phyloP scores from a whole-genome alignment of 1,284 basidiomycete genomes.

The Apiotrichum sp. region DNA sequence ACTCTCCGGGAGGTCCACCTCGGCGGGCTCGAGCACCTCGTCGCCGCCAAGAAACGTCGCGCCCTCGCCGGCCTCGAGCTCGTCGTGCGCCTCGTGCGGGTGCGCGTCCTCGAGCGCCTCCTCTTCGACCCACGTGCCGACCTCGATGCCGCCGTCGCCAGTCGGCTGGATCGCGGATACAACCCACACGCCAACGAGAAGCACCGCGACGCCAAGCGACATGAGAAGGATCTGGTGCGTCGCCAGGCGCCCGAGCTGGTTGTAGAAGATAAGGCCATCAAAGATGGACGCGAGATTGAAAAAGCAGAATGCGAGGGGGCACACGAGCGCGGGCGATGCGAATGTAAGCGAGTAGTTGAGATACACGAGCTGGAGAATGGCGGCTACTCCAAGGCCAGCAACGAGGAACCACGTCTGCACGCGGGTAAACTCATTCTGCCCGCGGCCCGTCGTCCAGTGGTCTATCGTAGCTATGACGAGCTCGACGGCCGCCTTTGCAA shows the following conservation, averaged over 20 bases:
- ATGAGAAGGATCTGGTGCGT: constrained; percentile 67
- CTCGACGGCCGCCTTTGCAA: constrained; percentile 92
- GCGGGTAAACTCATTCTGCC: constrained; percentile 75
- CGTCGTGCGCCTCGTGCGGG: constrained; percentile 22
- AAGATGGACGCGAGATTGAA: constrained; percentile 90
- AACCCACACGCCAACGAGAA: constrained; percentile 85
- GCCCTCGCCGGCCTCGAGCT: constrained; percentile 22
- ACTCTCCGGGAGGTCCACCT: constrained; percentile 4
- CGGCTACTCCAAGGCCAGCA: constrained; percentile 34
- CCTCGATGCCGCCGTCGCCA: constrained; percentile 43
- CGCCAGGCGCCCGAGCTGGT: constrained; percentile 73
- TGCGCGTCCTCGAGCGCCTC: constrained; percentile 16
- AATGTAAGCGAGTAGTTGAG: constrained; percentile 81
- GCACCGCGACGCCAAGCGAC: constrained; percentile 66
- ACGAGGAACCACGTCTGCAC: constrained; percentile 41
- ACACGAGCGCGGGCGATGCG: constrained; percentile 81
- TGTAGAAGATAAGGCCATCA: constrained; percentile 76
- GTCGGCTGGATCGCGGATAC: constrained; percentile 53
- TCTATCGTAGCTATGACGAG: constrained; percentile 72
- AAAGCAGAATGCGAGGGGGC: constrained; percentile 91
- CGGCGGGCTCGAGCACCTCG: constrained; percentile 7
- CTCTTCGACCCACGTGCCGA: constrained; percentile 47
- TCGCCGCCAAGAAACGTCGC: constrained; percentile 17
- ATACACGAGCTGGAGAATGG: constrained; percentile 65
- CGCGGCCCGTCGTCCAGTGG: constrained; percentile 46